A percentile compares a stretch with the other conserved stretches of the same genome.
phyloP scores from a whole-genome alignment of 306 rosid species.

The Corylus heterophylla region DNA sequence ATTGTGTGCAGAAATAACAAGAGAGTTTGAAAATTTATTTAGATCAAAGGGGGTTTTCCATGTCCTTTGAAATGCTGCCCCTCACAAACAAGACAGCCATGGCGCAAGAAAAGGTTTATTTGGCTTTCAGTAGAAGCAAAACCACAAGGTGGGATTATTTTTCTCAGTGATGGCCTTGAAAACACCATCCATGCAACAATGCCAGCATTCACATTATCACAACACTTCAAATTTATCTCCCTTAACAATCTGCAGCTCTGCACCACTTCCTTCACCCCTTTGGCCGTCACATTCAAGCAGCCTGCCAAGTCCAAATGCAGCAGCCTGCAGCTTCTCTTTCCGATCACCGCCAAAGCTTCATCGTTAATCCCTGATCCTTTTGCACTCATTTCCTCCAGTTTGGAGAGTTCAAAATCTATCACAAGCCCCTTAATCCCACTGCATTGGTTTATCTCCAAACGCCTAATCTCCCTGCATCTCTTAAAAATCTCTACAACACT shows the following conservation, averaged over 20 bases:
- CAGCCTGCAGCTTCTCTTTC: constrained; percentile 50
- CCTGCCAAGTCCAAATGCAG: constrained; percentile 38
- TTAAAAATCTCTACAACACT: constrained; percentile 41
- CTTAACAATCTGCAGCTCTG: constrained; percentile 51
- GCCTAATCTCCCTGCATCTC: constrained; percentile 48
- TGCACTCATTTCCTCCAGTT: constrained; percentile 48
- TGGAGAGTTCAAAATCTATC: constrained; percentile 45
- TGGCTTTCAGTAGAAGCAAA: constrained; percentile 31
- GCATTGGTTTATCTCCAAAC: constrained; percentile 35
- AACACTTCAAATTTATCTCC: constrained; percentile 58
- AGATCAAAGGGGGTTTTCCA: background rate
- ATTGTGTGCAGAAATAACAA: background rate
- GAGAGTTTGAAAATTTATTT: background rate
- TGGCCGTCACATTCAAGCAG: constrained; percentile 50
- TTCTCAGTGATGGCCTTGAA: constrained; percentile 59
- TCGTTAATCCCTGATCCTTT: constrained; percentile 45
- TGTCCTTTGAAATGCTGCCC: background rate
- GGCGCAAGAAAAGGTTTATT: constrained; percentile 42
- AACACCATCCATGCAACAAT: constrained; percentile 45
- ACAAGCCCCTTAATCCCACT: constrained; percentile 25
- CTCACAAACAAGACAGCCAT: constrained; percentile 51
- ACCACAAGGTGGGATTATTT: constrained; percentile 41
- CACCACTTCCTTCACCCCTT: constrained; percentile 61
- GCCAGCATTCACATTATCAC: constrained; percentile 36
- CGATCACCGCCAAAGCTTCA: constrained; percentile 49